A percentile compares a stretch with the other conserved stretches of the same genome.
Conservation (phyloP, 2,329 filamentous ascomycete species). For the Aspergillus vadensis region DNA sequence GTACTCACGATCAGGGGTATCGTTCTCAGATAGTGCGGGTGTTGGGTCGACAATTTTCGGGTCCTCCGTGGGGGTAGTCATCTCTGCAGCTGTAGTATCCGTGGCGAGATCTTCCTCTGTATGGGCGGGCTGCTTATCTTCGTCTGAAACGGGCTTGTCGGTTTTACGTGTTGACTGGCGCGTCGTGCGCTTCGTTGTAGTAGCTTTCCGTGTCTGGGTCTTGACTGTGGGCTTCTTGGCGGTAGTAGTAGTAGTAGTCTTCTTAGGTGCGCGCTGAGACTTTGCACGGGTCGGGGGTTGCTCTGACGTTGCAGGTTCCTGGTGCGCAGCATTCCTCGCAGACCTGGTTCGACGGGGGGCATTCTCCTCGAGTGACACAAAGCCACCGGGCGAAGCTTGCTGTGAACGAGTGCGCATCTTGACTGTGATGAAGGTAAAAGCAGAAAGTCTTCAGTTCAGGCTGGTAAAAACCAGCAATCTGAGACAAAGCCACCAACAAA, state of each 20-base stretch:
- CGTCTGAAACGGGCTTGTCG: slow-evolving; percentile 5
- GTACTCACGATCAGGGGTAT: slow-evolving; percentile 20
- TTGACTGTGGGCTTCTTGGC: slow-evolving; percentile 17
- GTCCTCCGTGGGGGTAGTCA: slow-evolving; percentile 2
- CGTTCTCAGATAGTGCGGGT: slow-evolving; percentile 14
- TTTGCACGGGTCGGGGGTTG: slow-evolving; percentile 20
- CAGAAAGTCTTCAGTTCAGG: not conserved
- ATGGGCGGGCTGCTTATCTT: slow-evolving; percentile 10
- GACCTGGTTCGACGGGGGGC: slow-evolving; percentile 25
- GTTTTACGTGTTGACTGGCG: slow-evolving; percentile 21
- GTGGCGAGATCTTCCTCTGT: not conserved
- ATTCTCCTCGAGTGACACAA: slow-evolving; percentile 34
- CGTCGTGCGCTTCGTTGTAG: slow-evolving; percentile 15
- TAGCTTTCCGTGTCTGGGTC: slow-evolving; percentile 14
- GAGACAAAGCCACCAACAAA: not conserved
- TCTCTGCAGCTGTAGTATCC: not conserved
- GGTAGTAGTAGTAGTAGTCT: slow-evolving; percentile 12
- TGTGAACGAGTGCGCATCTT: slow-evolving; percentile 45
- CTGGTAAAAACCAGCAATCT: not conserved
- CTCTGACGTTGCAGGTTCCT: slow-evolving; percentile 11
- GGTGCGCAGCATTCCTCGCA: slow-evolving; percentile 18
- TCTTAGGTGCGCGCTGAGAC: slow-evolving; percentile 18
- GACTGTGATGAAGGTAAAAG: slow-evolving; percentile 6
- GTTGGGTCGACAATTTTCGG: not conserved
- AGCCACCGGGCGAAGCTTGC: slow-evolving; percentile 36